Evolutionary conservation across 2,329 filamentous ascomycete genomes (phyloP).

Genomic region (Aspergillus felis): DNA sequence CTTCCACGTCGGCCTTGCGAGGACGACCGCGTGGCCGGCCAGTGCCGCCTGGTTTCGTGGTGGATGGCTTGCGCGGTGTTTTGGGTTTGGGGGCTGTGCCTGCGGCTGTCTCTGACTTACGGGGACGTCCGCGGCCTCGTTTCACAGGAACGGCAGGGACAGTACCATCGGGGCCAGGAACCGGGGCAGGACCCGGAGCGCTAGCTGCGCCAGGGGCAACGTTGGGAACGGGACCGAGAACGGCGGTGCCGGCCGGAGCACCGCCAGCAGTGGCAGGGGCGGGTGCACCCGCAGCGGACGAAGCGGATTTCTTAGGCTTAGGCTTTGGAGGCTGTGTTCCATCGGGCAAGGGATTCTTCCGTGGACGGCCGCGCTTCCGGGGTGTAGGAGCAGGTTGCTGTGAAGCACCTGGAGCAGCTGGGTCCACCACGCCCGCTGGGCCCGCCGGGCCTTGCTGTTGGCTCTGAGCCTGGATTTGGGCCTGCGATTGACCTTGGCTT

Average conservation of each 20-base stretch:
- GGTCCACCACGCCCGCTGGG: conserved; percentile 3
- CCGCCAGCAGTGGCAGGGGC: not conserved
- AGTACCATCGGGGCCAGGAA: conserved; percentile 15
- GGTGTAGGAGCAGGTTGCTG: conserved; percentile 8
- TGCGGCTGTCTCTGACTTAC: conserved; percentile 18
- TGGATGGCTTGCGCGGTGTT: conserved; percentile 12
- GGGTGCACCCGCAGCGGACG: not conserved
- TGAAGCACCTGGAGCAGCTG: not conserved
- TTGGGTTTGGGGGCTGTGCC: conserved; percentile 17
- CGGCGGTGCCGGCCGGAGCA: not conserved
- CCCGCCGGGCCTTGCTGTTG: not conserved
- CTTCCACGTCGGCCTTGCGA: conserved; percentile 30
- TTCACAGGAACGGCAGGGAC: conserved; percentile 14
- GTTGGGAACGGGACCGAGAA: not conserved
- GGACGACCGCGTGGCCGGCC: conserved; percentile 32
- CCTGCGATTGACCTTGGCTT: conserved; percentile 15
- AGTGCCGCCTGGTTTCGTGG: conserved; percentile 22
- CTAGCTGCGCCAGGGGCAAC: not conserved
- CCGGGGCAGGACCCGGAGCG: conserved; percentile 1
- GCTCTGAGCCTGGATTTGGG: conserved; percentile 2
- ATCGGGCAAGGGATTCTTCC: conserved; percentile 16
- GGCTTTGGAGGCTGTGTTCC: conserved; percentile 11
- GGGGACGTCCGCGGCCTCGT: conserved; percentile 21
- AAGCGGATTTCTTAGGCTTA: conserved; percentile 14
- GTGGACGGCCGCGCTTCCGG: conserved; percentile 29